Conservation (phyloP, 106 monocot species). For the Dactylorhiza incarnata region DNA sequence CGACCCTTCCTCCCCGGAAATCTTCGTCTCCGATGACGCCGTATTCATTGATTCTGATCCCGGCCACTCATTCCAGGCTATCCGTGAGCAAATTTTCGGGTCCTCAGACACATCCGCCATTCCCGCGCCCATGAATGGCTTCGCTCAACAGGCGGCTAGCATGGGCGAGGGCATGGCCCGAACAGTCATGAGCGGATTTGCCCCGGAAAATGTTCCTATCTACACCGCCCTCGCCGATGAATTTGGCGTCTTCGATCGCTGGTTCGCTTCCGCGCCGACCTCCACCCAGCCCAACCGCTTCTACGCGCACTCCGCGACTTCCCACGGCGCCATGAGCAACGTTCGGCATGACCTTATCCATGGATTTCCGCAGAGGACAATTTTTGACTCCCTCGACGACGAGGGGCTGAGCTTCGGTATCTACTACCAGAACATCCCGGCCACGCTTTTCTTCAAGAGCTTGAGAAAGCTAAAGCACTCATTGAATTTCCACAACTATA, state of each 20-base stretch:
- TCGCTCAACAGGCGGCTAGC: conserved; percentile 59
- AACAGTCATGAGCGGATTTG: conserved; percentile 75
- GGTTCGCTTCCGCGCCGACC: conserved; percentile 80
- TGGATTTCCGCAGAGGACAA: conserved; percentile 79
- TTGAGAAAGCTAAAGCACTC: conserved; percentile 58
- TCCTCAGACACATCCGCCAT: conserved; percentile 22
- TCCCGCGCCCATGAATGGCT: conserved; percentile 74
- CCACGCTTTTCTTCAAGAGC: conserved; percentile 70
- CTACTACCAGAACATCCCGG: conserved; percentile 91
- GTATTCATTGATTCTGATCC: conserved; percentile 76
- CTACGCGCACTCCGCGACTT: conserved; percentile 85
- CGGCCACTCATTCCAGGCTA: conserved; percentile 83
- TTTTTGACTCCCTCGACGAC: conserved; percentile 71
- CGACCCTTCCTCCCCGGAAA: conserved; percentile 48
- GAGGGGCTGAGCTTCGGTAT: conserved; percentile 52
- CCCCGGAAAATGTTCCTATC: conserved; percentile 50
- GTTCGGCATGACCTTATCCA: conserved; percentile 69
- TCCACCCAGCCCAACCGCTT: conserved; percentile 89
- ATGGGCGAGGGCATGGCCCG: conserved; percentile 56
- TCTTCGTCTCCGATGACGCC: conserved; percentile 59
- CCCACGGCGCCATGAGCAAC: conserved; percentile 77
- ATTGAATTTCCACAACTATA: conserved; percentile 63
- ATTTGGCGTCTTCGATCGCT: conserved; percentile 72
- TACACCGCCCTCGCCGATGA: conserved; percentile 60
- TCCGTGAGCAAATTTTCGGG: conserved; percentile 89